phyloP scores from a whole-genome alignment of 805 yeast species.

The Candida chilensis region DNA sequence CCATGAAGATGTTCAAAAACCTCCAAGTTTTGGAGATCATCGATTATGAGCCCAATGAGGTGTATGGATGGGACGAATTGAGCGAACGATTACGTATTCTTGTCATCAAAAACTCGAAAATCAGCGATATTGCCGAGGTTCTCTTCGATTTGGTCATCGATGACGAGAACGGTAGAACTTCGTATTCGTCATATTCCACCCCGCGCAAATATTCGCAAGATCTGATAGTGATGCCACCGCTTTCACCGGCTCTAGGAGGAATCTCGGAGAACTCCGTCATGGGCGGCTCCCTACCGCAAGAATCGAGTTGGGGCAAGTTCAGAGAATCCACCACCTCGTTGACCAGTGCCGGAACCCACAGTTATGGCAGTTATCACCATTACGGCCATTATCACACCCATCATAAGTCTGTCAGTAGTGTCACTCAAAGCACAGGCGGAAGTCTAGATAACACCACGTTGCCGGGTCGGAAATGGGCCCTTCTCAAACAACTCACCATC shows the following conservation, averaged over 20 bases:
- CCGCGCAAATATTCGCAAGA: neutral
- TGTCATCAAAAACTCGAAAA: conserved; percentile 40
- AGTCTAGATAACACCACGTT: conserved; percentile 11
- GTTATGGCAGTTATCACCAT: no score
- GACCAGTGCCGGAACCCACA: no score
- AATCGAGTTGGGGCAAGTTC: no score
- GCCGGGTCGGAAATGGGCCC: conserved; percentile 28
- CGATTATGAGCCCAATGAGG: conserved; percentile 55
- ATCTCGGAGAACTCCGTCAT: no score
- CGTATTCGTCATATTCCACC: conserved; percentile 4
- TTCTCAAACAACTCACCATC: conserved; percentile 28
- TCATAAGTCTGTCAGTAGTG: neutral
- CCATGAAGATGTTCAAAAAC: conserved; percentile 52
- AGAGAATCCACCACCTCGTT: no score
- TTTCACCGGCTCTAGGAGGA: no score
- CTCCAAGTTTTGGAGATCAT: conserved; percentile 51
- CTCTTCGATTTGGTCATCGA: conserved; percentile 43
- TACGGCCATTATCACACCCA: no score
- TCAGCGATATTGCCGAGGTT: conserved; percentile 44
- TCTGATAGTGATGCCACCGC: no score
- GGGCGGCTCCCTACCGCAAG: conserved; percentile 1
- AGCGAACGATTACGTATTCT: conserved; percentile 47
- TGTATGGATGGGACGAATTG: conserved; percentile 55
- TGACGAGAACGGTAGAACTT: conserved; percentile 33
- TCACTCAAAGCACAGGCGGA: no score